These are phyloP conservation scores for Pseudozyma thailandica DNA, from an alignment of 1,284 basidiomycete genomes.

Conservation along the genomic window DNA sequence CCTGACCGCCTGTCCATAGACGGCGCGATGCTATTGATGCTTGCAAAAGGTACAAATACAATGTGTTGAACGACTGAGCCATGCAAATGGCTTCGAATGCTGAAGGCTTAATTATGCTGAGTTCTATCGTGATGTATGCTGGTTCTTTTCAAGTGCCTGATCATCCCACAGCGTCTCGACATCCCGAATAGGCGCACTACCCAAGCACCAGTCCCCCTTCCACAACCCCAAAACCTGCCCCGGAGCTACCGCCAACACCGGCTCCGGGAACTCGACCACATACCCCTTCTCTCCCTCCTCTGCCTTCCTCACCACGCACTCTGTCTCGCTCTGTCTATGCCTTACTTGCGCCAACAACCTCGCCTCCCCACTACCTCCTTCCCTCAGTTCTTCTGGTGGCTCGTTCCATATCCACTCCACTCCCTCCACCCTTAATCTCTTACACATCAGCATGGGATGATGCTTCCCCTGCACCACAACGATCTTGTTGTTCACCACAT, in stretches of 20 bases:
- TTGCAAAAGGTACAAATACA: conserved; percentile 1
- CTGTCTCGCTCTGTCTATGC: conserved; percentile 76
- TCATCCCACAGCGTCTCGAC: conserved; percentile 49
- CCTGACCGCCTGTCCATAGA: no score
- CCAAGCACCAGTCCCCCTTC: conserved; percentile 81
- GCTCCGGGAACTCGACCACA: conserved; percentile 72
- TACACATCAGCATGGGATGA: conserved; percentile 75
- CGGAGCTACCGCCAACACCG: conserved; percentile 78
- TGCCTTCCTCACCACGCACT: conserved; percentile 70
- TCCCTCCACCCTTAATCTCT: conserved; percentile 15
- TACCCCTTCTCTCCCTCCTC: conserved; percentile 5
- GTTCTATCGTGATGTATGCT: no score
- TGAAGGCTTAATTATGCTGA: no score
- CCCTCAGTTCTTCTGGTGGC: conserved; percentile 67
- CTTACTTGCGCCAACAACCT: conserved; percentile 79
- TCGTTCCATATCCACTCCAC: conserved; percentile 46
- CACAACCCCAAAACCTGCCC: conserved; percentile 84
- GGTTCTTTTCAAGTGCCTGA: no score
- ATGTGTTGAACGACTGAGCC: no score
- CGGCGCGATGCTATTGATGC: neutral
- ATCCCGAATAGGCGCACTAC: conserved; percentile 77
- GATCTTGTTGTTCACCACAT: conserved; percentile 74
- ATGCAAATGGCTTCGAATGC: no score
- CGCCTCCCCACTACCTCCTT: conserved; percentile 71
- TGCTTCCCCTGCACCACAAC: conserved; percentile 80